These are phyloP conservation scores for Drechslerella coelobrocha DNA, from an alignment of 2,329 filamentous ascomycete species.

Conservation along the genomic window DNA sequence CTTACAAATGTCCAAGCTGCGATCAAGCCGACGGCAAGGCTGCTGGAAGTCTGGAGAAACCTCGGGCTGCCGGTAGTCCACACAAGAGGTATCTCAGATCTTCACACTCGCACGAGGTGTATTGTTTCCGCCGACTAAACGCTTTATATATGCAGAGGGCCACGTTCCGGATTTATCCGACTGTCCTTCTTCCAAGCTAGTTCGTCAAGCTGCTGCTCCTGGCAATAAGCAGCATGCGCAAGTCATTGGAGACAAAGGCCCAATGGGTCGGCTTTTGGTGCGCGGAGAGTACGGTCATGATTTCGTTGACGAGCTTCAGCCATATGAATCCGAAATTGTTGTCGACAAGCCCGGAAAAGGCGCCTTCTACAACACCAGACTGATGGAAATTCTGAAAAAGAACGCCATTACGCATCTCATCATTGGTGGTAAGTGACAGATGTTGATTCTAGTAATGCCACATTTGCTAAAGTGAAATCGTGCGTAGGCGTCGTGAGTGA, in stretches of 20 bases:
- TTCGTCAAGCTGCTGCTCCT: slow-evolving; percentile 63
- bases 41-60: slow-evolving; percentile 60
- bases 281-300: slow-evolving; percentile 66
- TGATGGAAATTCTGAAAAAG: slow-evolving; percentile 65
- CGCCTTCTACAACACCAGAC: slow-evolving; percentile 66
- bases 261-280: slow-evolving; percentile 64
- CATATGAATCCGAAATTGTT: slow-evolving; percentile 63
- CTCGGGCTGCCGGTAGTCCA: slow-evolving; percentile 62
- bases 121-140: not conserved
- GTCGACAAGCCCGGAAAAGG: slow-evolving; percentile 69
- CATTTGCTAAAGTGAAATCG: not conserved
- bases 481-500: slow-evolving; percentile 43
- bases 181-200: slow-evolving; percentile 63
- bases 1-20: slow-evolving; percentile 49
- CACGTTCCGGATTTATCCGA: slow-evolving; percentile 64
- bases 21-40: slow-evolving; percentile 55
- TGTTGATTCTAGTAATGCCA: slow-evolving; percentile 56
- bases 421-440: slow-evolving; percentile 55
- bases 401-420: slow-evolving; percentile 67
- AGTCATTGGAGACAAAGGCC: slow-evolving; percentile 64
- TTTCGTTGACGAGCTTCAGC: slow-evolving; percentile 64
- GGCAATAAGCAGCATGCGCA: slow-evolving; percentile 60
- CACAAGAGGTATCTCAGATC: slow-evolving; percentile 56
- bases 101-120: not conserved
- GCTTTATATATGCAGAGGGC: slow-evolving; percentile 57